These are phyloP conservation scores for Calamus simplicifolius DNA, from an alignment of 176 grass and related monocot genomes.

Conservation along the genomic window DNA sequence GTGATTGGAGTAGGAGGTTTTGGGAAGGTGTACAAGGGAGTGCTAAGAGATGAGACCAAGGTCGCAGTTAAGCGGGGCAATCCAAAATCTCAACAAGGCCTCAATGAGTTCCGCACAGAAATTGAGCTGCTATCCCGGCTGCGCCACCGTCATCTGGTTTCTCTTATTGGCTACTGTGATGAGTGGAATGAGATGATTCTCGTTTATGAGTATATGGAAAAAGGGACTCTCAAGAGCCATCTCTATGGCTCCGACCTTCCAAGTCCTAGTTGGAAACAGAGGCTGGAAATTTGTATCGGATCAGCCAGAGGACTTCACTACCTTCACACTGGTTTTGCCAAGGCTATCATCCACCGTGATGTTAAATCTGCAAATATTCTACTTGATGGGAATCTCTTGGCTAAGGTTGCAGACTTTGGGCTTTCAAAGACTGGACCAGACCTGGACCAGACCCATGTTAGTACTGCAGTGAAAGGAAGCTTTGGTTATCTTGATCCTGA, in stretches of 20 bases:
- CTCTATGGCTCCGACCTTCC: conserved; percentile 82
- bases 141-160: conserved; percentile 85
- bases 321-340: conserved; percentile 84
- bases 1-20: conserved; percentile 91
- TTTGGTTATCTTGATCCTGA: conserved; percentile 98
- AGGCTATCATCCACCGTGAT: conserved; percentile 92
- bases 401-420: conserved; percentile 85
- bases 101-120: conserved; percentile 87
- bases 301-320: conserved; percentile 88
- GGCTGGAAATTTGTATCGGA: conserved; percentile 91
- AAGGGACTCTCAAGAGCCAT: conserved; percentile 78
- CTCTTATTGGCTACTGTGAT: conserved; percentile 85
- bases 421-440: conserved; percentile 86
- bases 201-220: conserved; percentile 98
- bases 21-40: conserved; percentile 89
- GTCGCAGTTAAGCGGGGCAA: conserved; percentile 92
- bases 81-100: conserved; percentile 84
- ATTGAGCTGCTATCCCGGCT: conserved; percentile 82
- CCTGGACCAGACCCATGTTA: conserved; percentile 92
- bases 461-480: conserved; percentile 95
- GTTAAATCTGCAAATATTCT: conserved; percentile 97
- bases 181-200: conserved; percentile 97
- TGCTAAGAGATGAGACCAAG: conserved; percentile 64
- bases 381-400: conserved; percentile 87
- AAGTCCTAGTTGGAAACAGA: conserved; percentile 72